Percentiles rank a stretch among this genome's conserved stretches.
These are phyloP conservation scores for Cladosporium oxysporum DNA, from an alignment of 2,329 filamentous ascomycete genomes.

Conservation along the genomic window DNA sequence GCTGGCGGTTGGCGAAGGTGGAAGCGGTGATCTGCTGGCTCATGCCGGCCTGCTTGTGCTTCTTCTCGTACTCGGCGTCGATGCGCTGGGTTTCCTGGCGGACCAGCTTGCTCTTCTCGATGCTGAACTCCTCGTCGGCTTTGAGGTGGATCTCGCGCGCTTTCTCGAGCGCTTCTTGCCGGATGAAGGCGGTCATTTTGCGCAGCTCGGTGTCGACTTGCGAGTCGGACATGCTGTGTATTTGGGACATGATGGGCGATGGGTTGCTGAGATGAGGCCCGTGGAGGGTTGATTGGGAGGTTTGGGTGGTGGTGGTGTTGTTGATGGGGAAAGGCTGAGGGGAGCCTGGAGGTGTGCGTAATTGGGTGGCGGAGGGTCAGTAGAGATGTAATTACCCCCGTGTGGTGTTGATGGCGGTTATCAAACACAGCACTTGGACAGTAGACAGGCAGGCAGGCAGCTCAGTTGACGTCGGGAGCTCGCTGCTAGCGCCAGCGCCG, in stretches of 20 bases:
- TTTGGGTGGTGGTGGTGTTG: background rate
- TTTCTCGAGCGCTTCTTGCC: slow-evolving; percentile 96
- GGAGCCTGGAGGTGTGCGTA: background rate
- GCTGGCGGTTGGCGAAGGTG: slow-evolving; percentile 93
- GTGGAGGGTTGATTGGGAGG: slow-evolving; percentile 1
- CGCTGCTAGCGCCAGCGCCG: background rate
- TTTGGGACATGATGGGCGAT: slow-evolving; percentile 76
- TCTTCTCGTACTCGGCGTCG: slow-evolving; percentile 93
- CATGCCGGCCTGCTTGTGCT: slow-evolving; percentile 98
- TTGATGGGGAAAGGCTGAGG: background rate
- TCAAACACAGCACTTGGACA: background rate
- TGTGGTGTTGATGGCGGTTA: background rate
- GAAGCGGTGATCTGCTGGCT: slow-evolving; percentile 98
- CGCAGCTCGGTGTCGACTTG: slow-evolving; percentile 97
- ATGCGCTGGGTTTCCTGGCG: slow-evolving; percentile 92
- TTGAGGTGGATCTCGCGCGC: slow-evolving; percentile 97
- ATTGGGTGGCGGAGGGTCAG: background rate
- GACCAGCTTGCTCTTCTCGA: slow-evolving; percentile 98
- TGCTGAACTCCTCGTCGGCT: slow-evolving; percentile 97
- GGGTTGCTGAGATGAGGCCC: slow-evolving; percentile 32
- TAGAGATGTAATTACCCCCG: background rate
- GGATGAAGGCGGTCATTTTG: slow-evolving; percentile 99
- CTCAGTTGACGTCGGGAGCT: slow-evolving; percentile 10
- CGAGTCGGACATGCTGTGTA: slow-evolving; percentile 94
- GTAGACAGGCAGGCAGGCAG: background rate